Base-by-base conservation (phyloP, 345 rosid species). In the Moringa oleifera region DNA sequence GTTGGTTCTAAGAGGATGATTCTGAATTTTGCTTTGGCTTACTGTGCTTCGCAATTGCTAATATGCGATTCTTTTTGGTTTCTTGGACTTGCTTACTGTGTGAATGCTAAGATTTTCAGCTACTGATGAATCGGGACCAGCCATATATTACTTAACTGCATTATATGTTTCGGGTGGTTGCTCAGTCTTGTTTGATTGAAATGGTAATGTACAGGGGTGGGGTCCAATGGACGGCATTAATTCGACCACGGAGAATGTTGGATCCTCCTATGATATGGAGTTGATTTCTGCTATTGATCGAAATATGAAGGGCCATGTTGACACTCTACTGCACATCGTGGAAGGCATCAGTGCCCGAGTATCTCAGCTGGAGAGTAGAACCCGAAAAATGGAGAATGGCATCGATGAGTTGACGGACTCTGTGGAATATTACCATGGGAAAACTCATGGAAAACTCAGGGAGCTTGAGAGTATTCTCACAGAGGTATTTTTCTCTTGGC, bases 351-450 rank as follows among this genome's bases (percentile, higher is more conserved):
- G 76, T 51, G 77, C 85, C 9, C 69, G 76, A 49, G 66, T 82
- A 3, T 66, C 82, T 59, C 85, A 78, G 59, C 55, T 82, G 68
- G 90, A 85, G 76, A 78, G 67, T 61, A 73, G 76, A 67, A 72
- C 65, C 0, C 75, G 58, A 18, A 73, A 20, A 52, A 47, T 78
- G 33, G 90, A 81, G 69, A 75, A 67, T 65, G 22, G 77, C 9
- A 55, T 78, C 37, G 83, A 78, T 12, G 80, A 75, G 52, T 53
- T 82, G 66, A 82, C 74, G 80, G 82, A 68, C 20, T 61, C 73
- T 7, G 45, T 82, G 20, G 77, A 66, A 25, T 68, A 65, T 64
- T 63, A 76, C 56, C 81, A 85, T 54, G 85, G 85, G 62, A 74
- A 59, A 51, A 65, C 73, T 18, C 80, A 73, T 20, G 77, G 79